A percentile compares a stretch with the other conserved stretches of the same genome.
Conservation (phyloP, 176 grass and related monocot genomes). For the Elaeis guineensis region DNA sequence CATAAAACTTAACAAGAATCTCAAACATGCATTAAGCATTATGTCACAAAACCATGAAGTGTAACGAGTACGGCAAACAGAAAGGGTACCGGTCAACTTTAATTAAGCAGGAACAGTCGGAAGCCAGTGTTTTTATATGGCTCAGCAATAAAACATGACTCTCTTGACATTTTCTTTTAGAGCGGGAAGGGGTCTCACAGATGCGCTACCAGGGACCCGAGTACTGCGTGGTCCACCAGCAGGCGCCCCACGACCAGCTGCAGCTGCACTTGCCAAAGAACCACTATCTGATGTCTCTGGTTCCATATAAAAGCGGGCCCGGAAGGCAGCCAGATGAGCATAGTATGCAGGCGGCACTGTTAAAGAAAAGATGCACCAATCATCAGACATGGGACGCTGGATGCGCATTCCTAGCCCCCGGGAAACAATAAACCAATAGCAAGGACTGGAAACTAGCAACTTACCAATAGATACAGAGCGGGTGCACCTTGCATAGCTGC, state of each 20-base stretch:
- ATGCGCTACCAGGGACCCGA: background rate
- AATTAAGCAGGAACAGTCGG: too few relatives aligned
- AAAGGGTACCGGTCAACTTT: too few relatives aligned
- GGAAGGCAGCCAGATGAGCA: constrained; percentile 10
- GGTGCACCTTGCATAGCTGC: constrained; percentile 15
- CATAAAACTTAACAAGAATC: too few relatives aligned
- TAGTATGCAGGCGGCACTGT: constrained; percentile 14
- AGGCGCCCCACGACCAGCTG: background rate
- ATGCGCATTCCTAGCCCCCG: too few relatives aligned
- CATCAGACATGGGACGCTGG: background rate
- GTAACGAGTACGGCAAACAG: too few relatives aligned
- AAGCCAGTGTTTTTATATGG: too few relatives aligned
- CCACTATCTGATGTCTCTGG: constrained; percentile 13
- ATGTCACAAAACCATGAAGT: too few relatives aligned
- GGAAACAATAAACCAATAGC: too few relatives aligned
- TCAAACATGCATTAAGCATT: too few relatives aligned
- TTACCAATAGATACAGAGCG: constrained; percentile 13
- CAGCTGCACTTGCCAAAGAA: constrained; percentile 3
- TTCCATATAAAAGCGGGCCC: constrained; percentile 20
- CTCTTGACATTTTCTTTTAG: constrained; percentile 17
- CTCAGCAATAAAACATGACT: constrained; percentile 19
- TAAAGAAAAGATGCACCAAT: background rate
- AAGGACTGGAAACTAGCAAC: background rate
- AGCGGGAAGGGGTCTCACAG: constrained; percentile 3
- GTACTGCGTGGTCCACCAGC: background rate